Evolutionary conservation across 768 basidiomycete genomes (phyloP).

Genomic region (Pisolithus microcarpus): DNA sequence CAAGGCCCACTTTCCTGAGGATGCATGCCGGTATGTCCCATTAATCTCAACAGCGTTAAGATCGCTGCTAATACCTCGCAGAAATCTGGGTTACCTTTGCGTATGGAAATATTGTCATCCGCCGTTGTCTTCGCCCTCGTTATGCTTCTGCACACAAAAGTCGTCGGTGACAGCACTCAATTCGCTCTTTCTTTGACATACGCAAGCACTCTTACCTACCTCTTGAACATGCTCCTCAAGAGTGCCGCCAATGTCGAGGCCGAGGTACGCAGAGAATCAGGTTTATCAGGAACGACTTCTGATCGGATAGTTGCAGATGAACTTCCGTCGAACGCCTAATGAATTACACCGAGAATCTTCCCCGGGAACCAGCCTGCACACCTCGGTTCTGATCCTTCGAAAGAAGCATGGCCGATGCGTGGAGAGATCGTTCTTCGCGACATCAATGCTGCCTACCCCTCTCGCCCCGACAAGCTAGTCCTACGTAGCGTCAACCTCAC

Average conservation of each 20-base stretch:
- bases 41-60: neutral
- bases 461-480: conserved; percentile 55
- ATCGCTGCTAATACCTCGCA: conserved; percentile 3
- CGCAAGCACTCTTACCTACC: conserved; percentile 18
- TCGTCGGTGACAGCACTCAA: conserved; percentile 17
- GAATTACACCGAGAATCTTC: conserved; percentile 18
- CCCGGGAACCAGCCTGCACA: conserved; percentile 16
- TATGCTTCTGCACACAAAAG: conserved; percentile 21
- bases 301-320: conserved; percentile 13
- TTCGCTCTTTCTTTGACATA: conserved; percentile 25
- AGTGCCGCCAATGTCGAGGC: conserved; percentile 22
- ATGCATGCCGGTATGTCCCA: conserved; percentile 16
- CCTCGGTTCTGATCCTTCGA: conserved; percentile 17
- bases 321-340: conserved; percentile 24
- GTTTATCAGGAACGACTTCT: neutral
- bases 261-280: conserved; percentile 10
- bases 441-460: conserved; percentile 66
- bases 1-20: conserved; percentile 23
- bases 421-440: conserved; percentile 64
- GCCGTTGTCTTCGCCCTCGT: conserved; percentile 17
- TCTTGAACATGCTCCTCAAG: conserved; percentile 23
- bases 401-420: conserved; percentile 15
- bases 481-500: conserved; percentile 56
- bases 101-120: conserved; percentile 25
- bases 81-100: conserved; percentile 28